phyloP scores from a whole-genome alignment of 176 grass and related monocot genomes.

The Alopecurus myosuroides region DNA sequence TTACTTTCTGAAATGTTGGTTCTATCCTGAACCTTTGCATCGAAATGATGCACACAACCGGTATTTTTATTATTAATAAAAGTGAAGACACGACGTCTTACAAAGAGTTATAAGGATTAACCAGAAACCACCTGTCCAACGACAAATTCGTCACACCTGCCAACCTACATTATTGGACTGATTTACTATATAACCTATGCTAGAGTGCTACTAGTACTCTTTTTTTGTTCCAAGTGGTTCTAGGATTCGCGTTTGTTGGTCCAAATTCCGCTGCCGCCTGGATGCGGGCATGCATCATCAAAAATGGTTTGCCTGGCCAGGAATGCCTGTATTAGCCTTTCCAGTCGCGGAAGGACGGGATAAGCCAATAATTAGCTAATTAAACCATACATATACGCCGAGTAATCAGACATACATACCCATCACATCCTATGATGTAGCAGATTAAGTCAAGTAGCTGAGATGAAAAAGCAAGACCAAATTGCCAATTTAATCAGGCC shows the following conservation, averaged over 20 bases:
- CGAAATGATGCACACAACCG: no score
- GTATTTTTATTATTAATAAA: no score
- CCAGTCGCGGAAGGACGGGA: conserved; percentile 23
- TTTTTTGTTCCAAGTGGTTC: background rate
- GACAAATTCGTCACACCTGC: no score
- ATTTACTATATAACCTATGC: background rate
- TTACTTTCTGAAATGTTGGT: no score
- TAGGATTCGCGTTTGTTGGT: background rate
- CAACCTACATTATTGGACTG: background rate
- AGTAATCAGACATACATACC: background rate
- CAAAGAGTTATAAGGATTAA: no score
- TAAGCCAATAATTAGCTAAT: background rate
- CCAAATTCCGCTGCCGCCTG: background rate
- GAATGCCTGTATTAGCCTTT: conserved; percentile 33
- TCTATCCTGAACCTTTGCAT: no score
- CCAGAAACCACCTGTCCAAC: no score
- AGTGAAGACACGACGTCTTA: no score
- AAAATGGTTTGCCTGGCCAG: conserved; percentile 4
- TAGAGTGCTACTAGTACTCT: background rate
- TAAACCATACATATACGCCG: conserved; percentile 10
- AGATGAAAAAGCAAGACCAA: background rate
- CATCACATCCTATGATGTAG: conserved; percentile 21
- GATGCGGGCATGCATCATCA: conserved; percentile 2
- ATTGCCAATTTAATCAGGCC: background rate
- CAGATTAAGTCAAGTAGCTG: conserved; percentile 5